These are phyloP conservation scores for Hygrophila difformis DNA, from an alignment of 257 asterid genomes.

Conservation along the genomic window DNA sequence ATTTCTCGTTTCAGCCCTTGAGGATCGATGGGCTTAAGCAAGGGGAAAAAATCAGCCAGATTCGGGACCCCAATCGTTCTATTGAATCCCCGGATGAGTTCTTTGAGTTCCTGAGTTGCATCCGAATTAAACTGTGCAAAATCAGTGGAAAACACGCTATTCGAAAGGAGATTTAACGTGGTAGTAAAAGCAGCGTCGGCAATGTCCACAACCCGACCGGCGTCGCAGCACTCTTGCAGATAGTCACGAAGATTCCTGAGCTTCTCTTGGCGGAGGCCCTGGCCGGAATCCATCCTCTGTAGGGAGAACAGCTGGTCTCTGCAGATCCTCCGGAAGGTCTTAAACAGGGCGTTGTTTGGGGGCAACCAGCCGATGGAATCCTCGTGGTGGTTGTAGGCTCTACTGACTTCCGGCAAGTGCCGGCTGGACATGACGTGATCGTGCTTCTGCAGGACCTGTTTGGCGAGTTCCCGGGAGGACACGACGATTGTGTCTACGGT, in stretches of 20 bases:
- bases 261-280: conserved; percentile 20
- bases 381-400: conserved; percentile 7
- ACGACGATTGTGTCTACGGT: conserved; percentile 9
- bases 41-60: too few relatives aligned
- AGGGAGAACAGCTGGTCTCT: conserved; percentile 15
- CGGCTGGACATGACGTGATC: conserved; percentile 17
- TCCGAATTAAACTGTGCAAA: conserved; percentile 7
- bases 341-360: conserved; percentile 4
- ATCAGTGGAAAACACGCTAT: conserved; percentile 15
- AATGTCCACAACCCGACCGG: too few relatives aligned
- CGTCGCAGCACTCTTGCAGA: conserved; percentile 9
- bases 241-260: too few relatives aligned
- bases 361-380: conserved; percentile 13
- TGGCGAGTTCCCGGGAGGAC: conserved; percentile 19
- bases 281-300: conserved; percentile 16
- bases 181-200: conserved; percentile 19
- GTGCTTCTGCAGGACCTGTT: too few relatives aligned
- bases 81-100: conserved; percentile 4
- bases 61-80: not conserved
- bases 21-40: conserved; percentile 9
- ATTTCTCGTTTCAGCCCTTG: conserved; percentile 11
- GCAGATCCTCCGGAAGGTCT: conserved; percentile 17
- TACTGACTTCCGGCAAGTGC: not conserved
- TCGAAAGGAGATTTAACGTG: conserved; percentile 18
- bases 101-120: conserved; percentile 18